phyloP scores from a whole-genome alignment of 2,329 filamentous ascomycete species.

The Pseudogymnoascus sp. region DNA sequence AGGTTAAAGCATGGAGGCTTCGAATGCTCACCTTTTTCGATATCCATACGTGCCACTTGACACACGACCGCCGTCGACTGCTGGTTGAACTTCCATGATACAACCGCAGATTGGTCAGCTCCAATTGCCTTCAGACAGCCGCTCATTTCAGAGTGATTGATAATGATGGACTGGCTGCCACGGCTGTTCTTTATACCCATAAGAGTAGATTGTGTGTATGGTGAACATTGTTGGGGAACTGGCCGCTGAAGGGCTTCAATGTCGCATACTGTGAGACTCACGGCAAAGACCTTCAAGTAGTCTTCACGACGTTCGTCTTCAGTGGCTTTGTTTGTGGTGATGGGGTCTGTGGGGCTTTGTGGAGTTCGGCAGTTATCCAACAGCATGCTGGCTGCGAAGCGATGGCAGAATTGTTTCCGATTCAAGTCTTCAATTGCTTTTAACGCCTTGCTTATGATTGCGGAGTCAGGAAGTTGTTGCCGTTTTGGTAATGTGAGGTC shows the following conservation, averaged over 20 bases:
- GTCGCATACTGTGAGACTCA: slow-evolving; percentile 57
- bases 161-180: slow-evolving; percentile 25
- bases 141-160: slow-evolving; percentile 31
- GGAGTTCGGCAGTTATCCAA: slow-evolving; percentile 29
- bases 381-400: slow-evolving; percentile 27
- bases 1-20: not conserved
- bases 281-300: slow-evolving; percentile 51
- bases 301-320: slow-evolving; percentile 33
- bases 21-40: slow-evolving; percentile 43
- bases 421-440: slow-evolving; percentile 5
- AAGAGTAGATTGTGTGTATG: slow-evolving; percentile 31
- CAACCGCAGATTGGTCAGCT: slow-evolving; percentile 52
- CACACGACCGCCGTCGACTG: slow-evolving; percentile 57
- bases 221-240: slow-evolving; percentile 44
- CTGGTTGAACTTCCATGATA: slow-evolving; percentile 54
- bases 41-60: slow-evolving; percentile 49
- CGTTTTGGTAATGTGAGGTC: not conserved
- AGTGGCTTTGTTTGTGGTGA: slow-evolving; percentile 24
- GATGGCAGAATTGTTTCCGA: slow-evolving; percentile 27
- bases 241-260: slow-evolving; percentile 43
- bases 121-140: slow-evolving; percentile 48
- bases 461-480: not conserved
- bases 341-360: slow-evolving; percentile 18
- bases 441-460: not conserved
- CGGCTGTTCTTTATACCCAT: slow-evolving; percentile 31